phyloP scores from a whole-genome alignment of 805 yeast species.

The Ogataea angusta region DNA sequence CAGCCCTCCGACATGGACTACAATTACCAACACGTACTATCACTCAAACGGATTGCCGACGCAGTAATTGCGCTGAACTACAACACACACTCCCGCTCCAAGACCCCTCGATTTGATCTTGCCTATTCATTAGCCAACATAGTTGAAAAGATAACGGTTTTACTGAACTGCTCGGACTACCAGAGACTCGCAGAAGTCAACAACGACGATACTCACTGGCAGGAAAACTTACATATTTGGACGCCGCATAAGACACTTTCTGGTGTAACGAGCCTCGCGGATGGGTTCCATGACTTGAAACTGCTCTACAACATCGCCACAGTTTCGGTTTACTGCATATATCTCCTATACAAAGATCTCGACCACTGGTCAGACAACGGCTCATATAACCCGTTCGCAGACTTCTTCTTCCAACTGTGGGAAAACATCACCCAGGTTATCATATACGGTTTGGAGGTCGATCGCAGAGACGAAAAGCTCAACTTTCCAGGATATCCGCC shows the following conservation, averaged over 20 bases:
- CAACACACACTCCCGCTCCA: conserved; percentile 8
- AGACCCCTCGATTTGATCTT: conserved; percentile 35
- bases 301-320: conserved; percentile 44
- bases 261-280: conserved; percentile 20
- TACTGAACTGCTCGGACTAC: conserved; percentile 44
- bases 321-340: conserved; percentile 41
- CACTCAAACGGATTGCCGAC: conserved; percentile 54
- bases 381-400: conserved; percentile 60
- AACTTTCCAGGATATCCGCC: conserved; percentile 42
- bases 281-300: conserved; percentile 38
- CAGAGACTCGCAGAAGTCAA: conserved; percentile 37
- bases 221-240: conserved; percentile 33
- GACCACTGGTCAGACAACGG: conserved; percentile 42
- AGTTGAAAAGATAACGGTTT: conserved; percentile 34
- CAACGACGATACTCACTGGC: conserved; percentile 39
- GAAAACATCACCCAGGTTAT: conserved; percentile 60
- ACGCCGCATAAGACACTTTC: conserved; percentile 33
- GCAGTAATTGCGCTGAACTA: conserved; percentile 43
- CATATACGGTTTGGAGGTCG: conserved; percentile 57
- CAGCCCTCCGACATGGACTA: conserved; percentile 63
- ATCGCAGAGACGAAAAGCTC: conserved; percentile 45
- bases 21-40: conserved; percentile 43
- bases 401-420: conserved; percentile 59
- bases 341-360: conserved; percentile 37
- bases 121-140: conserved; percentile 34